Conservation (phyloP, 1,284 basidiomycete species). For the Rhodotorula sp. region DNA sequence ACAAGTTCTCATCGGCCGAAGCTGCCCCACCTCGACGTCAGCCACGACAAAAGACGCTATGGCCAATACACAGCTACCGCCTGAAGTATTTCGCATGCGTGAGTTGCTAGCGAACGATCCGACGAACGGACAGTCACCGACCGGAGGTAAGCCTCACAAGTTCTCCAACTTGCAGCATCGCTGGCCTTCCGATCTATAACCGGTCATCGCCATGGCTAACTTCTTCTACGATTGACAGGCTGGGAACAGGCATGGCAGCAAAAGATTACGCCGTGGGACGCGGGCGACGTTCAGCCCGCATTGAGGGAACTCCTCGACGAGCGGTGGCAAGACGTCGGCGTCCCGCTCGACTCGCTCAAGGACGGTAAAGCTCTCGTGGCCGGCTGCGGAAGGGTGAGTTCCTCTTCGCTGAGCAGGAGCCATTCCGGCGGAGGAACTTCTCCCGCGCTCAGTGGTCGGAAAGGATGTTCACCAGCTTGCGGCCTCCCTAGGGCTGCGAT, state of each 20-base stretch:
- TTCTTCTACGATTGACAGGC: neutral
- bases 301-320: conserved; percentile 31
- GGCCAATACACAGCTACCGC: neutral
- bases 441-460: no score
- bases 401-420: neutral
- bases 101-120: conserved; percentile 13
- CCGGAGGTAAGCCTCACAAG: neutral
- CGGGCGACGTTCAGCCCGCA: conserved; percentile 26
- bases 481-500: conserved; percentile 34
- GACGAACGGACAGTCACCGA: conserved; percentile 1
- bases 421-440: no score
- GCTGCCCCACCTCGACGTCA: neutral
- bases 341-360: conserved; percentile 3
- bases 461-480: neutral
- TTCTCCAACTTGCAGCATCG: no score
- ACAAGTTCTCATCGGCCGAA: neutral
- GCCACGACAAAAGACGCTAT: neutral
- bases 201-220: neutral
- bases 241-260: conserved; percentile 35
- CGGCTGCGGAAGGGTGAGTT: conserved; percentile 29
- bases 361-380: conserved; percentile 28
- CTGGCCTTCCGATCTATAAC: neutral
- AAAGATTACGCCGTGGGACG: conserved; percentile 28
- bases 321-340: conserved; percentile 17
- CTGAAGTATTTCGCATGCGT: conserved; percentile 3